Evolutionary conservation across 306 rosid species (phyloP), one percentile per base, ranked within the genome.

Genomic region (Fagus crenata): DNA sequence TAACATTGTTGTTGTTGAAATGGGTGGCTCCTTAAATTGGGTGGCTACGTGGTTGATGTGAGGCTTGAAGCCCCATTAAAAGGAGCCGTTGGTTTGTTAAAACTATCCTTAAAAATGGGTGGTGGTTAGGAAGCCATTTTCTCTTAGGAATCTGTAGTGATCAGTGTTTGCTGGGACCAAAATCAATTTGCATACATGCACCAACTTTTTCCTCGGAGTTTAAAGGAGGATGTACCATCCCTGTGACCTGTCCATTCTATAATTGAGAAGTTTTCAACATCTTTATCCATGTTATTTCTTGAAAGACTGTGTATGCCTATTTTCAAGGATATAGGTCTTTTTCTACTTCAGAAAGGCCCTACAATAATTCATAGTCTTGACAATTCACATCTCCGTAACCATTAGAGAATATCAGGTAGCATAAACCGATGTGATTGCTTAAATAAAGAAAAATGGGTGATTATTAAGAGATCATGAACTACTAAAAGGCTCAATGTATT

Each of bases 141-240:
- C 14, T 11, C 15, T 2, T 8, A 51, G 2, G 28, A 22, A 22
- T 22, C 28, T 7, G 7, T 49, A n/a, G n/a, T 53, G 28, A 1
- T 53, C 63, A 18, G 36, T 56, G 13, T 56, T 56, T 56, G 64
- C 1, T 56, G 18, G 59, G 5, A 7, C 6, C 6, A 64, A 35
- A 4, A 64, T 64, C 46, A 12, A 1, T 64, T 36, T 14, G n/a
- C 4, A 5, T 22, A 22, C 28, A 22, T 22, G 28, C 51, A 46
- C 3, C 2, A 46, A 46, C 51, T 46, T 13, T 2, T 46, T 7
- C 13, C 11, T 46, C 11, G 51, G 51, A 46, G 51, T 46, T 13
- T 22, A 22, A 9, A 46, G 51, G 4, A 78, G 61, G 42, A 73
- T 71, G 63, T 28, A 53, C 42, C 65, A 59, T 51, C 63, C 73